Evolutionary conservation across 169 alveolate genomes (phyloP), one percentile per base, ranked within the genome.

Genomic region (Babesia bovis): DNA sequence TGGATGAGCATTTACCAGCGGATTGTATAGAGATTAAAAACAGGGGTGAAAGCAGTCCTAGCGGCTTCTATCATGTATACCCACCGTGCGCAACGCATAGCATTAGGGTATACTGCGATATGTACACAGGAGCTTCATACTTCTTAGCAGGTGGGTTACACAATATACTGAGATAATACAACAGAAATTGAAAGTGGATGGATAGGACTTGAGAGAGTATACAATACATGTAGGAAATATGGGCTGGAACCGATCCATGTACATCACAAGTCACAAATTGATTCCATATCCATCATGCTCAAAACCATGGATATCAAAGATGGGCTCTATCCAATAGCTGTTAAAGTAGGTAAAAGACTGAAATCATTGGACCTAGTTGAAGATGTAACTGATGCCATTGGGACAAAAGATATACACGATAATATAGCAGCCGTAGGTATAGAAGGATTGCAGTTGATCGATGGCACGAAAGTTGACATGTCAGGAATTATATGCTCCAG

Each of bases 51-150:
- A 85, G 71, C 26, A 87, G 90, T 0, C 87, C 93, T 32, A 90
- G 95, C 19, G 97, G 97, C 30, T 94, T 92, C 78, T 94, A 94
- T 75, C 89, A 87, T 72, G 85, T 92, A 30, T 47, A 68, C 36
- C 95, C 96, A 23, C 66, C 89, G 36, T 94, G 97, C 38, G 73
- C 94, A 10, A 85, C 81, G 23, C 82, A 85, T 44, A 85, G 84
- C 32, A 50, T 94, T 36, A 61, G 97, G 57, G 97, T 86, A 19
- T 94, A 84, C 84, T 94, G 97, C 67, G 96, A 94, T 56, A 82
- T 90, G 85, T 78, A 85, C 44, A 78, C 87, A 2, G 95, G 95
- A 28, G 89, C 93, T 23, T 89, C 96, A 13, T 93, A 92, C 66
- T 93, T 87, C 68, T 83, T 78, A 9, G 61, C 87, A 9, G 38